These are phyloP conservation scores for Xerophyta viscosa DNA, from an alignment of 106 monocot genomes.

Conservation along the genomic window DNA sequence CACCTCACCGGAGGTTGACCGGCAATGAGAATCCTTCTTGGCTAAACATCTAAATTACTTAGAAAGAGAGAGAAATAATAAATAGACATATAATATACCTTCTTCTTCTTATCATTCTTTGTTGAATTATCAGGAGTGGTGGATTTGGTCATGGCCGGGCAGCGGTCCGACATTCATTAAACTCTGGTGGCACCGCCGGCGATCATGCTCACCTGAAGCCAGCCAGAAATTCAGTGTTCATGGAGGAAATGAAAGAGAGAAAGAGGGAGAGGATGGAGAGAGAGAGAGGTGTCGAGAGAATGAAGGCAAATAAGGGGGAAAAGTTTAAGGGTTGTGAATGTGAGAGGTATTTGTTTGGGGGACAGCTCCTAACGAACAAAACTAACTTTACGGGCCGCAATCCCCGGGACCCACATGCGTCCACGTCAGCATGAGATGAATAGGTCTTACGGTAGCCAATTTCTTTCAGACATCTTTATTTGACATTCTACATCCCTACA, in stretches of 20 bases:
- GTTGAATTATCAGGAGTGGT: constrained; percentile 23
- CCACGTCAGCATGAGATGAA: constrained; percentile 1
- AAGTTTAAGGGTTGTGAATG: neutral
- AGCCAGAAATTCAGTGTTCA: too few species aligned
- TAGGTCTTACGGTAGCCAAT: too few species aligned
- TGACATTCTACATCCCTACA: too few species aligned
- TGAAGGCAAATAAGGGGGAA: neutral
- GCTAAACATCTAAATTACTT: too few species aligned
- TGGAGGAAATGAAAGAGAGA: too few species aligned
- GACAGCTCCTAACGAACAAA: constrained; percentile 4
- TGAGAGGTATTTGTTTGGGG: neutral
- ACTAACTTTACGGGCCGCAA: constrained; percentile 10
- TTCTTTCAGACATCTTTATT: too few species aligned
- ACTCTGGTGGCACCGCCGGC: neutral
- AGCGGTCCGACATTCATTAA: constrained; percentile 32
- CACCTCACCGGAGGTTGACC: too few species aligned
- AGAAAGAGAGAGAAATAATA: neutral
- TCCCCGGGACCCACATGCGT: neutral
- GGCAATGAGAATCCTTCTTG: too few species aligned
- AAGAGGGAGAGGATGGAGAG: neutral
- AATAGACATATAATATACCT: constrained; percentile 13
- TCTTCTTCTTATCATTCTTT: constrained; percentile 59
- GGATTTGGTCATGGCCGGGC: constrained; percentile 36
- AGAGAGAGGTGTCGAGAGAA: neutral
- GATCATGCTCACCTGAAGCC: constrained; percentile 6